These are phyloP conservation scores for Myxozyma monticola DNA, from an alignment of 805 yeast species.

Conservation along the genomic window DNA sequence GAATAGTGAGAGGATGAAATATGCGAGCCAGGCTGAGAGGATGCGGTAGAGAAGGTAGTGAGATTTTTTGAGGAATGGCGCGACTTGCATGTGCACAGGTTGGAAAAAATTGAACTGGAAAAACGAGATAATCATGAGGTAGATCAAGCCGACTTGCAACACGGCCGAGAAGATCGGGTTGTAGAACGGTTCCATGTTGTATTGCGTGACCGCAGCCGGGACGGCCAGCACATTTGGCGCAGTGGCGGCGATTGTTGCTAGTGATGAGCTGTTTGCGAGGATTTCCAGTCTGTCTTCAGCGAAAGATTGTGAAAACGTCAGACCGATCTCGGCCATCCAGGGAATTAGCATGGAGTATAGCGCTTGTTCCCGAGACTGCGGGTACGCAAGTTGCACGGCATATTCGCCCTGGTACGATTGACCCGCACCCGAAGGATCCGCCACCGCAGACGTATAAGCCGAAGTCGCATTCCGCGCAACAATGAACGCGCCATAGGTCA, in stretches of 20 bases:
- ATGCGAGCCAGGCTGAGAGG: conserved; percentile 52
- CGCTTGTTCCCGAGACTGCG: conserved; percentile 62
- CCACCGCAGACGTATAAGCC: conserved; percentile 45
- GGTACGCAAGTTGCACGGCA: conserved; percentile 50
- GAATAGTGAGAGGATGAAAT: conserved; percentile 57
- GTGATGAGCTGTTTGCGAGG: conserved; percentile 29
- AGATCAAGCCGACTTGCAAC: conserved; percentile 72
- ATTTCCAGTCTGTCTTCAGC: too few relatives aligned
- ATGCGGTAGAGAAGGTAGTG: conserved; percentile 57
- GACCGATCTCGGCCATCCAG: conserved; percentile 42
- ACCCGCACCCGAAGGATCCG: conserved; percentile 32
- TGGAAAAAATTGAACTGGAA: conserved; percentile 64
- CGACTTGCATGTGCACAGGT: conserved; percentile 53
- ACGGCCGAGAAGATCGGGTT: conserved; percentile 62
- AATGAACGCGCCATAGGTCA: conserved; percentile 66
- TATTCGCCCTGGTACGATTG: conserved; percentile 33
- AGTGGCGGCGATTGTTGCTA: conserved; percentile 31
- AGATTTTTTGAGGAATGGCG: conserved; percentile 46
- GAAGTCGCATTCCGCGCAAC: conserved; percentile 54
- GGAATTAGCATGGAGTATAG: conserved; percentile 52
- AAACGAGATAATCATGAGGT: conserved; percentile 67
- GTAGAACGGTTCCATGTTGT: conserved; percentile 54
- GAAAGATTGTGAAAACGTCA: neutral
- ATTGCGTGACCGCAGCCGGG: conserved; percentile 41
- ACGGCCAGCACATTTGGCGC: conserved; percentile 37